Evolutionary conservation across 2,329 filamentous ascomycete genomes (phyloP), one percentile per base, ranked within the genome.

Genomic region (Penicillium capsulatum): DNA sequence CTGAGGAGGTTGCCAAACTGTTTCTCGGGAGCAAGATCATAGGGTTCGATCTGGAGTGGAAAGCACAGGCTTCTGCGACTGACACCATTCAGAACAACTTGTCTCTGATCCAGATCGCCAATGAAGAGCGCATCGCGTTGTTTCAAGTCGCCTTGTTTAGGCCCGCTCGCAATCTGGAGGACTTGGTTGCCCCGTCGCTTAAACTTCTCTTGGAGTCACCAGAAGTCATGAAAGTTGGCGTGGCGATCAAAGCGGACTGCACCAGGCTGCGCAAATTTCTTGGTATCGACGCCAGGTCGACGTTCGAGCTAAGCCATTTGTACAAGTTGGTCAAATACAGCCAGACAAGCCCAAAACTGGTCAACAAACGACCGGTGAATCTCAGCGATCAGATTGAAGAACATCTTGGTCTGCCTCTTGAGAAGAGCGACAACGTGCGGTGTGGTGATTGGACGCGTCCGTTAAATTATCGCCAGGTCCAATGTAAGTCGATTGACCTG

Each of bases 21-120:
- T 95, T 96, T 51, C 58, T 81, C 27, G 51, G 75, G 17, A 80
- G 92, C 55, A 71, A 78, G 27, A 65, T 94, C 2, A 61, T 96
- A n/a, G 90, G 90, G 0, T 88, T 96, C 45, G 90, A 96, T 56
- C 74, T 96, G 46, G 91, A 96, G 67, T 96, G 91, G 90, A 73
- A 79, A 36, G 49, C 70, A 1, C 68, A 75, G 4, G 72, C 79
- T 0, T 67, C 58, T 4, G 70, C 60, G 14, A 53, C 48, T 6
- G 60, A 72, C 2, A 70, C 73, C 3, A 66, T 81, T 3, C 83
- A 84, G 48, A 71, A 75, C 36, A 87, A 89, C 45, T 77, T 94
- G 5, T 90, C 86, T 0, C 65, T 96, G 26, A 83, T 96, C 30
- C 91, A 96, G 63, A 63, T 96, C 15, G 87, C 90, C 1, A 85